These are phyloP conservation scores for Teratosphaeria epicoccoides DNA, from an alignment of 2,329 filamentous ascomycete species.

Conservation along the genomic window DNA sequence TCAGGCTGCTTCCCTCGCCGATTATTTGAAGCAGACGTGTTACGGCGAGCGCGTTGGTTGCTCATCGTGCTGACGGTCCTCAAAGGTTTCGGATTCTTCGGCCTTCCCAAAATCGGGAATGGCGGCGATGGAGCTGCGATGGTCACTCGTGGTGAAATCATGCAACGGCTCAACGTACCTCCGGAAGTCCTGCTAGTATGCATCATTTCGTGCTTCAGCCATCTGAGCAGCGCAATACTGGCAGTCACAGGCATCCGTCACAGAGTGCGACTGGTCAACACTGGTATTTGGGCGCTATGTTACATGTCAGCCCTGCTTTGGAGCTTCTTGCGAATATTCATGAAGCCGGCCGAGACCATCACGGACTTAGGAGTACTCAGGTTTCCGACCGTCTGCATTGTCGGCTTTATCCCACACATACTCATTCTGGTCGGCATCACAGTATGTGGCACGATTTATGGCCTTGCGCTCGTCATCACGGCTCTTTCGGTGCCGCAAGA, in stretches of 20 bases:
- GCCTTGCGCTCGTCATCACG: slow-evolving; percentile 63
- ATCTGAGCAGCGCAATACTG: slow-evolving; percentile 72
- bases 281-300: slow-evolving; percentile 77
- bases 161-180: slow-evolving; percentile 74
- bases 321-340: slow-evolving; percentile 47
- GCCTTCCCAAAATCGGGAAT: slow-evolving; percentile 32
- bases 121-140: slow-evolving; percentile 11
- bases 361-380: slow-evolving; percentile 63
- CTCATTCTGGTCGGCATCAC: slow-evolving; percentile 70
- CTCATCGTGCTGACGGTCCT: not conserved
- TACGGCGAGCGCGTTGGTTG: not conserved
- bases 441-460: slow-evolving; percentile 67
- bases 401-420: slow-evolving; percentile 91
- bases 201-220: slow-evolving; percentile 79
- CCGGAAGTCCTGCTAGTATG: slow-evolving; percentile 81
- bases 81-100: slow-evolving; percentile 54
- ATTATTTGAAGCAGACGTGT: not conserved
- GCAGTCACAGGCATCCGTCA: slow-evolving; percentile 72
- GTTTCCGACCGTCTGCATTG: slow-evolving; percentile 88
- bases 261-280: slow-evolving; percentile 71
- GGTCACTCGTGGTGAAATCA: slow-evolving; percentile 39
- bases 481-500: slow-evolving; percentile 54
- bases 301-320: slow-evolving; percentile 80
- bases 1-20: too few relatives aligned
- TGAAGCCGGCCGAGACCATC: slow-evolving; percentile 41